Evolutionary conservation across 176 grass and related monocot species (phyloP).

Genomic region (Rhynchospora breviuscula): DNA sequence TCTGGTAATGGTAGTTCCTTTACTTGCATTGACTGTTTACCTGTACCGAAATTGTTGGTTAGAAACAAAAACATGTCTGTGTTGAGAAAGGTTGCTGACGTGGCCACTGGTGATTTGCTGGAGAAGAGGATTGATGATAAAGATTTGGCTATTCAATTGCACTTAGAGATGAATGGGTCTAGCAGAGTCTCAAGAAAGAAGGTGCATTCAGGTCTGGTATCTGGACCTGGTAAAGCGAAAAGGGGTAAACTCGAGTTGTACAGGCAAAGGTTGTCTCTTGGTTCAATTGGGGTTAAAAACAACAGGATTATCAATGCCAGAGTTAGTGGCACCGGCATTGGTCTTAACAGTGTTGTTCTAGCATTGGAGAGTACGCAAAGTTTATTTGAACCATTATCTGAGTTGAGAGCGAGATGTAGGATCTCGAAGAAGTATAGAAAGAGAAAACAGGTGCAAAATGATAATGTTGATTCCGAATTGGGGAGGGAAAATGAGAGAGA

Average conservation of each 20-base stretch:
- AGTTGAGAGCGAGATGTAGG: not conserved
- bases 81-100: conserved; percentile 15
- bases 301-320: not conserved
- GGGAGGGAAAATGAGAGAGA: not conserved
- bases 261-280: conserved; percentile 4
- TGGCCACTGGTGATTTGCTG: not conserved
- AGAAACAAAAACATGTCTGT: conserved; percentile 4
- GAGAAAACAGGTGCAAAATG: not conserved
- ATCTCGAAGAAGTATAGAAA: conserved; percentile 2
- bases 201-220: not conserved
- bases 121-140: conserved; percentile 10
- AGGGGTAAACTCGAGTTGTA: conserved; percentile 7
- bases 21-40: conserved; percentile 23
- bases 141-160: conserved; percentile 17
- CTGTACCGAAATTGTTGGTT: not conserved
- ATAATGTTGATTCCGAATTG: not conserved
- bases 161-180: conserved; percentile 23
- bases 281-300: conserved; percentile 6
- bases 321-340: not conserved
- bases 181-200: conserved; percentile 8
- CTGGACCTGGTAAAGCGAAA: not conserved
- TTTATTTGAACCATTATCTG: not conserved
- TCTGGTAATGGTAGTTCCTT: not conserved
- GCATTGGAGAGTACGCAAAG: not conserved
- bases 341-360: conserved; percentile 16